Conservation (phyloP, 164 flowering plant species). For the Warburgia ugandensis region DNA sequence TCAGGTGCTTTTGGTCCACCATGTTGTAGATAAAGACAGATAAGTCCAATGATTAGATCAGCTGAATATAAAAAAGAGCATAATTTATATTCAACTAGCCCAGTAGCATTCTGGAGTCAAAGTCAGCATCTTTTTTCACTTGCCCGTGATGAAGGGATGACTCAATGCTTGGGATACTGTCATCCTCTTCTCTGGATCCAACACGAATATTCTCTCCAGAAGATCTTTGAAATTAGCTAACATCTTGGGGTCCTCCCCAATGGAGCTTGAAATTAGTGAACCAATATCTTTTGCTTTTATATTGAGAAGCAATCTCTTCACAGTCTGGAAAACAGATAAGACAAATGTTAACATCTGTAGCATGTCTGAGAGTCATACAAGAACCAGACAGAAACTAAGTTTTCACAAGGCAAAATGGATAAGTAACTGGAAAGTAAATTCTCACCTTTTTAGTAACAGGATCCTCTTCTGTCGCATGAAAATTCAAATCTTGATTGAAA, state of each 20-base stretch:
- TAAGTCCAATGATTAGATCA: conserved; percentile 74
- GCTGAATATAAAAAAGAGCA: conserved; percentile 41
- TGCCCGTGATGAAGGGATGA: conserved; percentile 99
- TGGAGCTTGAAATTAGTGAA: conserved; percentile 46
- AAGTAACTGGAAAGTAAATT: background rate
- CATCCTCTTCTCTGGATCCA: conserved; percentile 97
- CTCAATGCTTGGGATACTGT: conserved; percentile 91
- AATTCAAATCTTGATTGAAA: conserved; percentile 90
- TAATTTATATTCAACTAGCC: conserved; percentile 42
- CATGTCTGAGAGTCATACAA: no score
- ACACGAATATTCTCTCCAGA: conserved; percentile 72
- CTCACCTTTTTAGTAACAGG: conserved; percentile 88
- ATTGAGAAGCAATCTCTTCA: conserved; percentile 67
- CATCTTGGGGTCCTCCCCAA: conserved; percentile 97
- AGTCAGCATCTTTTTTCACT: conserved; percentile 88
- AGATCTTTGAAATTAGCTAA: conserved; percentile 83
- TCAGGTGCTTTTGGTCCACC: conserved; percentile 28
- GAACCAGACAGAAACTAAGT: no score
- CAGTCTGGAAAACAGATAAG: conserved; percentile 36
- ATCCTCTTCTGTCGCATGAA: conserved; percentile 89
- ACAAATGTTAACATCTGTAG: no score
- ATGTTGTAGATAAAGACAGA: conserved; percentile 54
- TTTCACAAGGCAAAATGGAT: background rate
- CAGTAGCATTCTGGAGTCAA: conserved; percentile 67
- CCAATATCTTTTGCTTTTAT: conserved; percentile 89